These are phyloP conservation scores for Hordeum marinum DNA, from an alignment of 176 grass and related monocot genomes.

Conservation along the genomic window DNA sequence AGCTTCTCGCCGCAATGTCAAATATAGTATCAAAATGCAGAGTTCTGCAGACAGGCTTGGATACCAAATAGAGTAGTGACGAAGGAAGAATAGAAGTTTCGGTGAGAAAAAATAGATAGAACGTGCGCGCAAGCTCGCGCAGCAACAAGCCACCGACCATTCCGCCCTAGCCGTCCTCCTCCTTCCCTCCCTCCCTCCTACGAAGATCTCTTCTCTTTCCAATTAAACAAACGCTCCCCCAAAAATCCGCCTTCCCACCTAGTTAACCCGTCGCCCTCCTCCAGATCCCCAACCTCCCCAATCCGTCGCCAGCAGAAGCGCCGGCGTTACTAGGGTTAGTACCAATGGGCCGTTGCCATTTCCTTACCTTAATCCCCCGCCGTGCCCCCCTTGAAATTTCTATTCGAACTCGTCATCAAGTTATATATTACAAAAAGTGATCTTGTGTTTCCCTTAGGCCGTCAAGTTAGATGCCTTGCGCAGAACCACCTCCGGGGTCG, in stretches of 20 bases:
- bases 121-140: background rate
- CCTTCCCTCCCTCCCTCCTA: background rate
- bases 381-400: background rate
- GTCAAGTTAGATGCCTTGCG: slow-evolving; percentile 9
- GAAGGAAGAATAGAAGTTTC: background rate
- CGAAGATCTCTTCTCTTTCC: slow-evolving; percentile 19
- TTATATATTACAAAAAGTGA: background rate
- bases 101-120: background rate
- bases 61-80: no score
- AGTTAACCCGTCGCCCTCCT: background rate
- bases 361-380: background rate
- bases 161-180: background rate
- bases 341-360: slow-evolving; percentile 5
- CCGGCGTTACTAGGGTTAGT: slow-evolving; percentile 41
- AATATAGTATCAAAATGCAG: no score
- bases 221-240: slow-evolving; percentile 20
- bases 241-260: slow-evolving; percentile 14
- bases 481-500: background rate
- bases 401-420: background rate
- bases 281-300: slow-evolving; percentile 8
- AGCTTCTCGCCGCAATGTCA: no score
- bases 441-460: background rate
- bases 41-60: no score
- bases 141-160: slow-evolving; percentile 24
- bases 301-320: background rate